A percentile compares a stretch with the other conserved stretches of the same genome.
These are phyloP conservation scores for Albugo candida DNA, from an alignment of 352 stramenopile genomes.

Conservation along the genomic window DNA sequence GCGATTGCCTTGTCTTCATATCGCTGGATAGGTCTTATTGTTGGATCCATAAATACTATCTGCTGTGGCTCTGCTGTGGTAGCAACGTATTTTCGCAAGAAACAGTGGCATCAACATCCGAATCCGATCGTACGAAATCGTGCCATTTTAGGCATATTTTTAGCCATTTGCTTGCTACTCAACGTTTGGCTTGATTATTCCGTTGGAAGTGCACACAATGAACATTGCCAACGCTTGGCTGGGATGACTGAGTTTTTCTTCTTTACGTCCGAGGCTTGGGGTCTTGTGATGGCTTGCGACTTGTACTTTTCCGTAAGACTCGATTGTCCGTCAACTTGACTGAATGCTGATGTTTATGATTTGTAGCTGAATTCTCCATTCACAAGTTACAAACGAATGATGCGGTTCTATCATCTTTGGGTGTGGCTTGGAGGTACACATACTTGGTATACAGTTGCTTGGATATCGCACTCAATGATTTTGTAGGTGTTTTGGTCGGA, in stretches of 20 bases:
- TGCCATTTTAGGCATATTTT: conserved; percentile 45
- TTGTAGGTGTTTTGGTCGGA: conserved; percentile 26
- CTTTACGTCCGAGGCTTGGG: conserved; percentile 61
- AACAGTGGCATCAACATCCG: conserved; percentile 52
- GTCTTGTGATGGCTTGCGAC: conserved; percentile 61
- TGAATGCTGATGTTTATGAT: conserved; percentile 7
- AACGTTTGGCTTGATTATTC: conserved; percentile 36
- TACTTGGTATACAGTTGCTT: conserved; percentile 25
- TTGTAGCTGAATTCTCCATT: conserved; percentile 57
- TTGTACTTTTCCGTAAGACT: conserved; percentile 24
- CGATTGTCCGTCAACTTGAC: conserved; percentile 1
- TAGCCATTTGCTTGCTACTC: conserved; percentile 50
- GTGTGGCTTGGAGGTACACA: conserved; percentile 20
- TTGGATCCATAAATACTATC: conserved; percentile 57
- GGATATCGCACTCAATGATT: conserved; percentile 64
- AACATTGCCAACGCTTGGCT: conserved; percentile 35
- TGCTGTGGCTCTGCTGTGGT: conserved; percentile 48
- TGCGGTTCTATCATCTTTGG: conserved; percentile 22
- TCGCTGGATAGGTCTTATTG: conserved; percentile 62
- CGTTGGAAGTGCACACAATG: conserved; percentile 17
- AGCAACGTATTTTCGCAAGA: conserved; percentile 55
- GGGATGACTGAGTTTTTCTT: conserved; percentile 61
- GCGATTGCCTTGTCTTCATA: conserved; percentile 79
- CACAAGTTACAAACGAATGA: conserved; percentile 51
- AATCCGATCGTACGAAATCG: conserved; percentile 78